phyloP scores from a whole-genome alignment of 106 monocot species.

The Platanthera guangdongensis region DNA sequence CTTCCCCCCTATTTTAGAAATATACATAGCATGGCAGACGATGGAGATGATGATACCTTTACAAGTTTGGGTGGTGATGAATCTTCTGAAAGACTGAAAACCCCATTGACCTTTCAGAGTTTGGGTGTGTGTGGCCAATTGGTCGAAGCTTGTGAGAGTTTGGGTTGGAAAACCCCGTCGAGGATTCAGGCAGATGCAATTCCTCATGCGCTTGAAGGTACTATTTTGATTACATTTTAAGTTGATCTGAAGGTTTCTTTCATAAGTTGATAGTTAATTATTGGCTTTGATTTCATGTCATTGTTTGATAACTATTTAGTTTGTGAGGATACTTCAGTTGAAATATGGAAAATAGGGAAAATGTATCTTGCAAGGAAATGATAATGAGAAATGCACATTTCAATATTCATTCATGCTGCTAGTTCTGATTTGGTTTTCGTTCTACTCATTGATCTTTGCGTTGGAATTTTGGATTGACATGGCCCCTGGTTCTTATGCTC shows the following conservation, averaged over 20 bases:
- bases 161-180: slow-evolving; percentile 64
- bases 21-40: neutral
- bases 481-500: neutral
- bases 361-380: neutral
- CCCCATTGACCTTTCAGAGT: slow-evolving; percentile 42
- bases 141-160: slow-evolving; percentile 56
- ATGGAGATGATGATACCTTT: slow-evolving; percentile 33
- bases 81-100: neutral
- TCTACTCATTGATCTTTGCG: neutral
- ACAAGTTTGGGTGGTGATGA: slow-evolving; percentile 23
- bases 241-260: neutral
- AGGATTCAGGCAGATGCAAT: slow-evolving; percentile 75
- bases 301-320: neutral
- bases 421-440: neutral
- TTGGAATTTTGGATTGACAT: neutral
- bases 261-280: neutral
- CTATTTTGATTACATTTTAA: neutral
- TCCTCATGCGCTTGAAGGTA: slow-evolving; percentile 79
- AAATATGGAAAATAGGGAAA: neutral
- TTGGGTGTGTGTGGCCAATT: slow-evolving; percentile 64
- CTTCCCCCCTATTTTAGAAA: neutral
- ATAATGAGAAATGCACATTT: too few relatives aligned
- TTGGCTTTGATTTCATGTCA: neutral
- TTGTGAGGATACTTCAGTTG: neutral
- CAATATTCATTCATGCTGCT: too few relatives aligned